phyloP scores from a whole-genome alignment of 2,329 filamentous ascomycete species.

The Periconia sp. region DNA sequence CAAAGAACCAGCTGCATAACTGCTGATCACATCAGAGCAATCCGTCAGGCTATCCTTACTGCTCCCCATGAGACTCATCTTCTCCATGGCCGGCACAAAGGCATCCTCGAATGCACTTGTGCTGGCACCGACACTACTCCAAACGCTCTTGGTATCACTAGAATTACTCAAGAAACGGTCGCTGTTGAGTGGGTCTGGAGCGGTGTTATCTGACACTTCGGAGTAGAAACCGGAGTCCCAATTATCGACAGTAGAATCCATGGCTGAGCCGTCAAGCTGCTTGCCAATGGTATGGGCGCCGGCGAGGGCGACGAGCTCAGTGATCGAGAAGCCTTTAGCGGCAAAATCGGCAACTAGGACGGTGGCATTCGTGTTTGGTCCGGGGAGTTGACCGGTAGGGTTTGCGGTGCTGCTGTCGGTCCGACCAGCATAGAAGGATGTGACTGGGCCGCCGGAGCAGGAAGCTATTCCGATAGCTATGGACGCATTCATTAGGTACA shows the following conservation, averaged over 20 bases:
- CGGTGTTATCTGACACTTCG: constrained; percentile 14
- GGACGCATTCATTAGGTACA: neutral
- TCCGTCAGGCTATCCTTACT: constrained; percentile 5
- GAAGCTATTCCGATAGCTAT: constrained; percentile 11
- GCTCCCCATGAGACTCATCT: constrained; percentile 11
- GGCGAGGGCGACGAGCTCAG: constrained; percentile 28
- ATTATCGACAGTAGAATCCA: constrained; percentile 24
- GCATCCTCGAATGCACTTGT: constrained; percentile 5
- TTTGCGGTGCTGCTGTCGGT: constrained; percentile 9
- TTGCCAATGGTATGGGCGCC: constrained; percentile 27
- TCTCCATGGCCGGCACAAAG: constrained; percentile 19
- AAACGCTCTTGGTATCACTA: constrained; percentile 3
- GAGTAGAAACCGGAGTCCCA: constrained; percentile 31
- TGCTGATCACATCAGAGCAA: constrained; percentile 6
- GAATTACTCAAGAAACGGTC: constrained; percentile 8
- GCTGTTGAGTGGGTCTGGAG: constrained; percentile 8
- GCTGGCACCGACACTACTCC: constrained; percentile 1
- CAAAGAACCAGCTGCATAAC: neutral
- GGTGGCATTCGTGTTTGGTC: constrained; percentile 4
- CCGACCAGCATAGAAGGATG: constrained; percentile 13
- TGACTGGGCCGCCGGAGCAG: constrained; percentile 9
- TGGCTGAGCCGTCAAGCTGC: constrained; percentile 16
- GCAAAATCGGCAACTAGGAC: constrained; percentile 19
- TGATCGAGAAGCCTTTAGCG: constrained; percentile 22
- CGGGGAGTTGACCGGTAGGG: constrained; percentile 9